Percentiles rank a stretch among this genome's conserved stretches.
phyloP scores from a whole-genome alignment of 257 asterid species.

The Nicotiana tabacum region DNA sequence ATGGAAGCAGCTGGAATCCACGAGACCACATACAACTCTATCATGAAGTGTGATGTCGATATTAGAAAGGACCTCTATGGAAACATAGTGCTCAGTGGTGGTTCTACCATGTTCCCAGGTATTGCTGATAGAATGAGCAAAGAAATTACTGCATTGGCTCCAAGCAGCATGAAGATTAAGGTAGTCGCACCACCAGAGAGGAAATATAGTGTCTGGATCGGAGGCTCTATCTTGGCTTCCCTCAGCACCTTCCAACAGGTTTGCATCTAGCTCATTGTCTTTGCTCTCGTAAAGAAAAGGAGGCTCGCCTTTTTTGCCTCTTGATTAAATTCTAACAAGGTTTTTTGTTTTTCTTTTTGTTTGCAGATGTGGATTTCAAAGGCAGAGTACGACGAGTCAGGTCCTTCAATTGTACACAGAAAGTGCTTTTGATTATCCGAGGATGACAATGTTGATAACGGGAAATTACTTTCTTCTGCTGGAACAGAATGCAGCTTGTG shows the following conservation, averaged over 20 bases:
- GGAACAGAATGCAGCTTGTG: constrained; percentile 30
- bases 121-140: constrained; percentile 39
- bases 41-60: constrained; percentile 47
- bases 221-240: constrained; percentile 41
- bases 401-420: constrained; percentile 48
- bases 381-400: constrained; percentile 40
- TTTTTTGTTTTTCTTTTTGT: neutral
- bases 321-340: neutral
- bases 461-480: constrained; percentile 16
- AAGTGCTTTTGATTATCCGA: constrained; percentile 41
- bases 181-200: constrained; percentile 43
- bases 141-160: constrained; percentile 38
- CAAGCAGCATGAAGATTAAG: constrained; percentile 45
- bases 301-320: neutral
- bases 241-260: constrained; percentile 49
- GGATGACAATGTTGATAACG: constrained; percentile 8
- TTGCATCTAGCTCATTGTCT: neutral
- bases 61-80: constrained; percentile 41
- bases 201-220: constrained; percentile 43
- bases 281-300: neutral
- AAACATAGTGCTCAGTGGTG: constrained; percentile 41
- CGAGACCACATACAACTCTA: constrained; percentile 40
- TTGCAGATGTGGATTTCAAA: constrained; percentile 44
- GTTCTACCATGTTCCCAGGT: constrained; percentile 41
- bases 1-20: constrained; percentile 45